Base-by-base conservation (phyloP, 139 green algal species). In the Chlamydomonas schloesseri region DNA sequence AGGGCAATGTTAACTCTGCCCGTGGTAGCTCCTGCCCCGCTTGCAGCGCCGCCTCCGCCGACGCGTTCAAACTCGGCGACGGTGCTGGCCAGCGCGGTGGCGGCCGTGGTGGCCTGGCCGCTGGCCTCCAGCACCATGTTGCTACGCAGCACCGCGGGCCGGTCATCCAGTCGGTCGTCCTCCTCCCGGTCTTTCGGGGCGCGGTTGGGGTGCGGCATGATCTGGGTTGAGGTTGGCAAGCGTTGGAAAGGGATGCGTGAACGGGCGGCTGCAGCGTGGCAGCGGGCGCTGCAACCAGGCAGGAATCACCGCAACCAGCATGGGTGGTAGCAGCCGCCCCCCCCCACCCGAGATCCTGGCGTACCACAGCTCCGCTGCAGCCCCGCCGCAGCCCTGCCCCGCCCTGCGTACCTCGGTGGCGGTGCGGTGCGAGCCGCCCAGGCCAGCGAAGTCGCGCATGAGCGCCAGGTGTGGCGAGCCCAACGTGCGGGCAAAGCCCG, bases 401-500 rank as follows among this genome's bases (percentile, higher is more conserved):
- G 5, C 55, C 57, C 4, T 0, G 1, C 75, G 21, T 18, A 93
- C 87, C 82, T 91, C 90, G 42, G 90, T 92, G 47, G 74, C 46
- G 23, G 79, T 10, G 69, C 87, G 88, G 31, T 79, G 75, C 13
- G 78, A 60, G 50, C 88, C 75, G 1, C 60, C 42, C 34, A 91
- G 85, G 34, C 77, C 47, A 24, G 89, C 91, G 65, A 90, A 67
- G 17, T 90, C 65, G 18, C 92, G 90, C 81, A 95, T 78, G 57
- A 88, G 70, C 65, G 50, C 71, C 62, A 95, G 89, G 71, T 93
- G 75, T 24, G 65, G 57, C 18, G 73, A 81, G 57, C 58, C 76
- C 15, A 93, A 71, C 1, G 91, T 79, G 0, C 65, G 42, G 1
- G 71, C 83, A 72, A 94, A 95, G 21, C 92, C 89, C 14, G 92